These are phyloP conservation scores for Kalanchoe fedtschenkoi DNA, from an alignment of 164 flowering plant species.

Conservation along the genomic window DNA sequence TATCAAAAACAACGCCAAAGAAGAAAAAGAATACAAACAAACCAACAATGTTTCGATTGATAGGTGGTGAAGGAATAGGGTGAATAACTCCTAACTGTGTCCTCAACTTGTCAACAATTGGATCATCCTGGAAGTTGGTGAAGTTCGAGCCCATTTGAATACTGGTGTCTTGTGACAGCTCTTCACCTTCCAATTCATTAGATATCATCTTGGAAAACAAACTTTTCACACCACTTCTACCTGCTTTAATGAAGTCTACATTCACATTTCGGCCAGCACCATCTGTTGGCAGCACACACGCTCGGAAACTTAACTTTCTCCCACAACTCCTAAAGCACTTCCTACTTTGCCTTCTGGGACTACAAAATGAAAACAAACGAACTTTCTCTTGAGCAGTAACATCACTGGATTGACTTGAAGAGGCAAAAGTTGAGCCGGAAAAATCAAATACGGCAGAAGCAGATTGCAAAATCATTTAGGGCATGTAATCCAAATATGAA, in stretches of 20 bases:
- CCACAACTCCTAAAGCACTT: neutral
- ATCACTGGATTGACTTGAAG: slow-evolving; percentile 12
- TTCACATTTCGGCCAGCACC: slow-evolving; percentile 16
- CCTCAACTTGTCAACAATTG: slow-evolving; percentile 78
- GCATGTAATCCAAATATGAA: neutral
- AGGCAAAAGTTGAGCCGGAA: slow-evolving; percentile 8
- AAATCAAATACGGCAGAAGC: slow-evolving; percentile 21
- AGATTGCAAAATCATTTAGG: slow-evolving; percentile 37
- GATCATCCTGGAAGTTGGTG: slow-evolving; percentile 58
- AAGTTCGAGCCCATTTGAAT: slow-evolving; percentile 41
- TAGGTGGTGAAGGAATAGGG: slow-evolving; percentile 80
- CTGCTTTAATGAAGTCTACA: slow-evolving; percentile 18
- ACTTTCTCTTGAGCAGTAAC: slow-evolving; percentile 1
- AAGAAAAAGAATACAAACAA: slow-evolving; percentile 85
- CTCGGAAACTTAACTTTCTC: slow-evolving; percentile 14
- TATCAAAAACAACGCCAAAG: slow-evolving; percentile 81
- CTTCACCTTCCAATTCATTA: slow-evolving; percentile 31
- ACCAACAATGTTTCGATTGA: slow-evolving; percentile 49
- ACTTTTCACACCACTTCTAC: slow-evolving; percentile 24
- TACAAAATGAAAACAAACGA: slow-evolving; percentile 1
- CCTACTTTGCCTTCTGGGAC: slow-evolving; percentile 8
- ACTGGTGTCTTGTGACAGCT: slow-evolving; percentile 15
- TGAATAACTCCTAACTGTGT: slow-evolving; percentile 86
- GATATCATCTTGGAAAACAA: slow-evolving; percentile 32
- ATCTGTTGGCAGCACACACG: slow-evolving; percentile 16